Percentiles rank a stretch among this genome's conserved stretches.
Conservation (phyloP, 1,284 basidiomycete species). For the Schizopora paradoxa region DNA sequence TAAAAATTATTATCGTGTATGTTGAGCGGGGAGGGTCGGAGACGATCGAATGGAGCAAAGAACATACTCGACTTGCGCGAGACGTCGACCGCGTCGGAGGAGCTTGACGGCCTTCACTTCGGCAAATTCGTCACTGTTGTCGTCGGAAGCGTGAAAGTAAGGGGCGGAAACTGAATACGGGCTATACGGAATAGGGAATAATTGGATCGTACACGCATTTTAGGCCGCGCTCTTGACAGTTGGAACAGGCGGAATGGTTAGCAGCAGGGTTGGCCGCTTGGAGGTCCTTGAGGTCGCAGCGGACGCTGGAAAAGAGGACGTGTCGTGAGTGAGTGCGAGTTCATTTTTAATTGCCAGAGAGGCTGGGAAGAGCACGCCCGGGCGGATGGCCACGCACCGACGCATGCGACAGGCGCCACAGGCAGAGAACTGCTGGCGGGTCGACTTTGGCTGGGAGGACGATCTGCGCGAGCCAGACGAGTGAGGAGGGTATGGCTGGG, state of each 20-base stretch:
- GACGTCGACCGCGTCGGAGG: conserved; percentile 73
- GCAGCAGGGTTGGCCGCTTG: conserved; percentile 32
- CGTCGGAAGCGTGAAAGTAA: conserved; percentile 11
- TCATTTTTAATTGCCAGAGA: neutral
- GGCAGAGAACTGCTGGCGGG: conserved; percentile 77
- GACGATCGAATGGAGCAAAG: conserved; percentile 2
- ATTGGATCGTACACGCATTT: conserved; percentile 73
- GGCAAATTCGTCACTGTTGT: conserved; percentile 75
- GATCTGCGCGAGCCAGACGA: conserved; percentile 37
- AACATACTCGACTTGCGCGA: conserved; percentile 70
- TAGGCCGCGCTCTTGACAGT: conserved; percentile 79
- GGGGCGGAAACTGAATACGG: conserved; percentile 5
- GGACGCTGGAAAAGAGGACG: conserved; percentile 45
- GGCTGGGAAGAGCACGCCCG: neutral
- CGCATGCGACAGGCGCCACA: conserved; percentile 88
- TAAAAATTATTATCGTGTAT: conserved; percentile 10
- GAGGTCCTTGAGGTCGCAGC: conserved; percentile 76
- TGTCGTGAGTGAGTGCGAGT: conserved; percentile 7
- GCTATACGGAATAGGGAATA: conserved; percentile 8
- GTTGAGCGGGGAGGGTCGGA: neutral
- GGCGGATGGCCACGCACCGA: conserved; percentile 39
- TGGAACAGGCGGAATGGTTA: conserved; percentile 66
- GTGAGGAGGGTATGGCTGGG: conserved; percentile 37
- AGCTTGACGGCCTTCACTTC: conserved; percentile 84
- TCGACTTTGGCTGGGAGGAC: conserved; percentile 60